Base-by-base conservation (phyloP, 2,329 filamentous ascomycete genomes). In the Seiridium cupressi region DNA sequence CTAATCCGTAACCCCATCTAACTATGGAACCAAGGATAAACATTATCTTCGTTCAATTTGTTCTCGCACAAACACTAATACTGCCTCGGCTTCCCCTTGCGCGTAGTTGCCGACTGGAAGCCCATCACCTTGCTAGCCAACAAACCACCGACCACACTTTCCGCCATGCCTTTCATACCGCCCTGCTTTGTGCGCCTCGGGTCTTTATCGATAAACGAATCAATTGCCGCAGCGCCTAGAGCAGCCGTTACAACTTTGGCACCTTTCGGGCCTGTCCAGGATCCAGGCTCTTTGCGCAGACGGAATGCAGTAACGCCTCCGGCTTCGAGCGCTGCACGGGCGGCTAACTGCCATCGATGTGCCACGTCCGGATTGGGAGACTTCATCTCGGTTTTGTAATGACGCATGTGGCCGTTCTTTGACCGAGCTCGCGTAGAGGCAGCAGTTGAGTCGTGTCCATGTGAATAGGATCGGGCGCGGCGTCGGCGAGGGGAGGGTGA, bases 301-400 rank as follows among this genome's bases (percentile, higher is more conserved):
- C 78, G 74, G 71, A 81, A 78, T 7, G 79, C 79, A 3, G 80
- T 79, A 53, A 81, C 73, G 1, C 80, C 81, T 42, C 80, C 81
- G 1, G 80, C 81, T 40, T 77, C 74, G 1, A 83, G 68, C 3
- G 80, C 80, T 1, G 79, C 79, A 3, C 77, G 75, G 1, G 79
- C 79, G 0, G 79, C 78, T 63, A 68, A 66, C 64, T 73, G 70
- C 72, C 69, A 73, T 9, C 68, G 63, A 1, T 68, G 62, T 2
- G 66, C 67, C 26, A 54, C 44, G 18, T 60, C 58, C n/a, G 58
- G 60, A 38, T 57, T 58, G 9, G 62, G 62, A 40, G 60, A 38
- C 32, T 40, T 47, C 54, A 57, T 58, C 40, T 60, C 35, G 10
- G 58, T 49, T 10, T 55, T 55, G 51, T 38, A 10, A 48, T 38